Evolutionary conservation across 2,329 filamentous ascomycete genomes (phyloP), one percentile per base, ranked within the genome.

Genomic region (Colletotrichum caudatum): DNA sequence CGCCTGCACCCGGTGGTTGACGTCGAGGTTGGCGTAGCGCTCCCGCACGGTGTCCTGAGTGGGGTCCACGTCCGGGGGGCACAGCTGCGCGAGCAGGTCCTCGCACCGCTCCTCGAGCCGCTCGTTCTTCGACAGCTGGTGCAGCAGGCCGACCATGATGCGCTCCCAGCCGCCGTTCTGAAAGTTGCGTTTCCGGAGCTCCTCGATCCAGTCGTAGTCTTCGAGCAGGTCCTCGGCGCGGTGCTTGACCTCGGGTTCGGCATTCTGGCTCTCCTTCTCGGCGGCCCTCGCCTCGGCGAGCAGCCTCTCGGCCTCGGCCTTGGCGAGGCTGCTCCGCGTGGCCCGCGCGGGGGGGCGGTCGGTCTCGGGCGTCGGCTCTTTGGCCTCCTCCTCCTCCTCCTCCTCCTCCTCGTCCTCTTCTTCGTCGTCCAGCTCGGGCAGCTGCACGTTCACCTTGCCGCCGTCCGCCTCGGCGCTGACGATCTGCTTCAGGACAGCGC

Each of bases 141-240:
- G 87, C 20, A 99, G 82, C 20, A 98, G 84, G 8, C 95, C 96
- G 54, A 97, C 91, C 78, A 98, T 88, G 74, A 98, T 95, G 73
- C 94, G 82, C 81, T 98, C 90, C 96, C 96, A 99, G 26, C 94
- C 94, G 67, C 95, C 96, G 56, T 95, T 89, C 74, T 89, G 87
- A 79, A 98, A 97, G 75, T 97, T 92, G 57, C 95, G 92, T 77
- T 93, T 93, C 74, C 91, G 90, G 29, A 98, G 85, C 73, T 93
- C 89, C 64, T 97, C 93, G 71, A 97, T 90, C 96, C 96, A 99
- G 75, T 94, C 89, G 74, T 92, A 94, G 8, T 89, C 84, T 11
- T 84, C 86, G 58, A 97, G 86, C 76, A 96, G 89, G 72, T 97
- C 94, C 29, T 91, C 88, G 9, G 94, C 95, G 14, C 89, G 90